phyloP scores from a whole-genome alignment of 208 protist species.

The Acanthamoeba royreba region DNA sequence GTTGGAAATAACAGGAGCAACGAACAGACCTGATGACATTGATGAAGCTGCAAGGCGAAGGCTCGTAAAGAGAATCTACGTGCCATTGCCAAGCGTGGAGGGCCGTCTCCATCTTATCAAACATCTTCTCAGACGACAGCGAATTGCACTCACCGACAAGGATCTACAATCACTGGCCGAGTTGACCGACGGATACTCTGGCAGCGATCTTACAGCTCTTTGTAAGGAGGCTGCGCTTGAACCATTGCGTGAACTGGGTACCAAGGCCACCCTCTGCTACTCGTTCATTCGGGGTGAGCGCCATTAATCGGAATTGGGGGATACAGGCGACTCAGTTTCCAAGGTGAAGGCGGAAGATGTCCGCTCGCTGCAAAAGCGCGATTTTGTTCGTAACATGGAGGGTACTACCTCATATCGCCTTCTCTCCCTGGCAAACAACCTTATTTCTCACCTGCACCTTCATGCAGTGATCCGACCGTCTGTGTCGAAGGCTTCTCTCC shows the following conservation, averaged over 20 bases:
- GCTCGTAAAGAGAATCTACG: conserved; percentile 91
- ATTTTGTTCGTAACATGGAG: not conserved
- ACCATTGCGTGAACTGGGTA: conserved; percentile 73
- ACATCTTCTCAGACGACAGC: conserved; percentile 60
- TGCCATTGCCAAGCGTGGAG: conserved; percentile 85
- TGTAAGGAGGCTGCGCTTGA: conserved; percentile 83
- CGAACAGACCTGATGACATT: conserved; percentile 86
- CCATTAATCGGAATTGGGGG: too few relatives aligned
- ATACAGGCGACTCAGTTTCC: too few relatives aligned
- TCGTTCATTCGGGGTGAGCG: not conserved
- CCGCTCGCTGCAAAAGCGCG: too few relatives aligned
- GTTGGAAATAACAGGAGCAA: not conserved
- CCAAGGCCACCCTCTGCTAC: not conserved
- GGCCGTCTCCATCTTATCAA: conserved; percentile 71
- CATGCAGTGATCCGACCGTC: conserved; percentile 49
- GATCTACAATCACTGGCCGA: conserved; percentile 37
- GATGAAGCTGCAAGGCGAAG: conserved; percentile 90
- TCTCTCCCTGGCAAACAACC: too few relatives aligned
- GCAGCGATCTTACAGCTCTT: conserved; percentile 77
- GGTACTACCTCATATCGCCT: not conserved
- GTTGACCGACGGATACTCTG: conserved; percentile 68
- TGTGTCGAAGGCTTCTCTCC: conserved; percentile 63
- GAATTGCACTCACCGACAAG: not conserved
- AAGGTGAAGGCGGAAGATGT: too few relatives aligned
- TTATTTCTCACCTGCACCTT: not conserved